These are phyloP conservation scores for Dactylellina cionopaga DNA, from an alignment of 2,329 filamentous ascomycete species.

Conservation along the genomic window DNA sequence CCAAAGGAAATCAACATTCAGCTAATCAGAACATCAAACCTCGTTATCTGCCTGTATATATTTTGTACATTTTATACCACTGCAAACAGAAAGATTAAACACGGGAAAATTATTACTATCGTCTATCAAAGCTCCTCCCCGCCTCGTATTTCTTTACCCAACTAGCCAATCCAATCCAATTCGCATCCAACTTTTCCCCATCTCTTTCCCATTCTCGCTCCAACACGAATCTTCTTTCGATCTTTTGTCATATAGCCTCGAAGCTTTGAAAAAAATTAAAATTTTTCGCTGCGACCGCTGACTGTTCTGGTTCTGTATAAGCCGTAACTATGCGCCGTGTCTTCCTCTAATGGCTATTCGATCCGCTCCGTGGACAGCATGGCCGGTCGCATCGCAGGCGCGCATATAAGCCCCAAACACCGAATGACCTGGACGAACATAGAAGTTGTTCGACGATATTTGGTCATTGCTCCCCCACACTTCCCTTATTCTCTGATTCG, in stretches of 20 bases:
- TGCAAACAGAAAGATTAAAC: too few relatives aligned
- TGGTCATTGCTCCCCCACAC: slow-evolving; percentile 33
- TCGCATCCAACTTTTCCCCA: neutral
- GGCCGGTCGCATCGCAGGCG: slow-evolving; percentile 40
- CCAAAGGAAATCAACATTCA: too few relatives aligned
- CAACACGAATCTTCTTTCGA: slow-evolving; percentile 35
- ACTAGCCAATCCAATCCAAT: too few relatives aligned
- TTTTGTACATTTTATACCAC: too few relatives aligned
- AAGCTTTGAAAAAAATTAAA: slow-evolving; percentile 5
- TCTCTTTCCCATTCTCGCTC: neutral
- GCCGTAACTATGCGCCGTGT: slow-evolving; percentile 51
- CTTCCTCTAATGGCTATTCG: slow-evolving; percentile 45
- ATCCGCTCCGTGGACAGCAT: slow-evolving; percentile 52
- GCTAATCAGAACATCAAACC: too few relatives aligned
- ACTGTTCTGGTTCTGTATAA: slow-evolving; percentile 8
- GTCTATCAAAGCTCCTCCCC: too few relatives aligned
- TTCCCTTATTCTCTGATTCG: slow-evolving; percentile 21
- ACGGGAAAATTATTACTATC: too few relatives aligned
- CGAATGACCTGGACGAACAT: slow-evolving; percentile 42
- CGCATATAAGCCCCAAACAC: slow-evolving; percentile 32
- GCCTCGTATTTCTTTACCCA: too few relatives aligned
- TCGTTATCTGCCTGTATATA: too few relatives aligned
- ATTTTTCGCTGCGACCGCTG: slow-evolving; percentile 6
- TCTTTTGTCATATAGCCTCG: slow-evolving; percentile 33
- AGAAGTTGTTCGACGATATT: slow-evolving; percentile 40